Evolutionary conservation across 179 eudicot species (phyloP).

Genomic region (Nepenthes alata): DNA sequence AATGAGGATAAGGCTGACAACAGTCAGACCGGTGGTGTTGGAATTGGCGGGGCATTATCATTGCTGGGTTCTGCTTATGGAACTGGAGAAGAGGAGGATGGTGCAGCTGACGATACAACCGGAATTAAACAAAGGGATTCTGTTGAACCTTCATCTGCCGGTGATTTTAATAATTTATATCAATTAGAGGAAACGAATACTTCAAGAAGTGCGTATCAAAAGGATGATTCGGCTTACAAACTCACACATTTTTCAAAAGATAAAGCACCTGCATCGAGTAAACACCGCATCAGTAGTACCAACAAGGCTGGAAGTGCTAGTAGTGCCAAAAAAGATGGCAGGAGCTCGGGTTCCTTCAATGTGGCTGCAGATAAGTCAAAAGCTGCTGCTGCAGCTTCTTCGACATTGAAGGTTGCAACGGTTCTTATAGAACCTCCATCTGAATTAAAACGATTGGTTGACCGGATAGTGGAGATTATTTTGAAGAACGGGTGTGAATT

Average conservation of each 20-base stretch:
- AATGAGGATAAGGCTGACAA: slow-evolving; percentile 21
- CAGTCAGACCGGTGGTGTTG: slow-evolving; percentile 19
- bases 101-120: slow-evolving; percentile 16
- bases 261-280: slow-evolving; percentile 27
- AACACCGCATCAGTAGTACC: slow-evolving; percentile 19
- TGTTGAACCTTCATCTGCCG: slow-evolving; percentile 20
- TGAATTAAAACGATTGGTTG: slow-evolving; percentile 56
- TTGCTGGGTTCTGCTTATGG: slow-evolving; percentile 88
- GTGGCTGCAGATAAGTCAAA: slow-evolving; percentile 24
- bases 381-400: slow-evolving; percentile 19
- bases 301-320: slow-evolving; percentile 31
- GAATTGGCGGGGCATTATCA: slow-evolving; percentile 57
- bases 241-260: slow-evolving; percentile 28
- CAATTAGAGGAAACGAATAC: slow-evolving; percentile 15
- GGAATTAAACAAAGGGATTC: slow-evolving; percentile 21
- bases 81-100: slow-evolving; percentile 81
- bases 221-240: slow-evolving; percentile 26
- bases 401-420: slow-evolving; percentile 28
- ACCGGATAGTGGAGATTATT: slow-evolving; percentile 71
- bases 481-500: slow-evolving; percentile 72
- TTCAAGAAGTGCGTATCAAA: slow-evolving; percentile 14
- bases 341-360: slow-evolving; percentile 16
- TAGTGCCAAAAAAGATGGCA: slow-evolving; percentile 26
- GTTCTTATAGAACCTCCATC: slow-evolving; percentile 66
- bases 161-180: slow-evolving; percentile 14